Conservation (phyloP, 2,329 filamentous ascomycete genomes). For the Alternaria brassicae region DNA sequence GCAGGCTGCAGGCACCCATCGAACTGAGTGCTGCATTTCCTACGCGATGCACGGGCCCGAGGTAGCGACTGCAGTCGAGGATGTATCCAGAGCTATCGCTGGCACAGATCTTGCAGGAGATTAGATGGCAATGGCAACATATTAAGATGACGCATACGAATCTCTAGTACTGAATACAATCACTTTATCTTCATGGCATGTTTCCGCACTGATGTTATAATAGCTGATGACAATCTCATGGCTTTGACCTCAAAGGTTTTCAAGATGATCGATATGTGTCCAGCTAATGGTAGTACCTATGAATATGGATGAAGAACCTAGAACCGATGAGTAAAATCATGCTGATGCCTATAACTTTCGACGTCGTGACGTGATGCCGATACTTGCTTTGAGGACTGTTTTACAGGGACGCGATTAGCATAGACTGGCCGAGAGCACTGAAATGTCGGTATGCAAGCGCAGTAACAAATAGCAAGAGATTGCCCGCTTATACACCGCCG, state of each 20-base stretch:
- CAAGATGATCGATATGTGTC: not conserved
- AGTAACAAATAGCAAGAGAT: not conserved
- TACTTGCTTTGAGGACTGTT: not conserved
- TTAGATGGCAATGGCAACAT: not conserved
- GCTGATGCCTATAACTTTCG: not conserved
- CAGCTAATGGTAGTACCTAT: not conserved
- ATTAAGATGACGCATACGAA: not conserved
- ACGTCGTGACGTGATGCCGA: not conserved
- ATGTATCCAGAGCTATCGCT: not conserved
- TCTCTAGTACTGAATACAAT: not conserved
- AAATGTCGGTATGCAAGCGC: not conserved
- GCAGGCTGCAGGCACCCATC: not conserved
- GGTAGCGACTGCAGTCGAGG: not conserved
- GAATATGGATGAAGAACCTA: not conserved
- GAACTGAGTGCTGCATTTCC: constrained; percentile 5
- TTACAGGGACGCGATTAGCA: not conserved
- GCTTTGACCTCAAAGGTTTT: not conserved
- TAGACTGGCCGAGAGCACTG: not conserved
- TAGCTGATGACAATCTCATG: not conserved
- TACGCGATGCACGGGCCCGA: constrained; percentile 2
- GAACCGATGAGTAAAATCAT: not conserved
- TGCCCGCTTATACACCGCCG: not conserved
- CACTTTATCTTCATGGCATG: not conserved
- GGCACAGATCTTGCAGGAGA: not conserved
- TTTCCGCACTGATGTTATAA: not conserved